A percentile compares a stretch with the other conserved stretches of the same genome.
Evolutionary conservation across 2,329 filamentous ascomycete species (phyloP).

Genomic region (Colletotrichum cuscutae): DNA sequence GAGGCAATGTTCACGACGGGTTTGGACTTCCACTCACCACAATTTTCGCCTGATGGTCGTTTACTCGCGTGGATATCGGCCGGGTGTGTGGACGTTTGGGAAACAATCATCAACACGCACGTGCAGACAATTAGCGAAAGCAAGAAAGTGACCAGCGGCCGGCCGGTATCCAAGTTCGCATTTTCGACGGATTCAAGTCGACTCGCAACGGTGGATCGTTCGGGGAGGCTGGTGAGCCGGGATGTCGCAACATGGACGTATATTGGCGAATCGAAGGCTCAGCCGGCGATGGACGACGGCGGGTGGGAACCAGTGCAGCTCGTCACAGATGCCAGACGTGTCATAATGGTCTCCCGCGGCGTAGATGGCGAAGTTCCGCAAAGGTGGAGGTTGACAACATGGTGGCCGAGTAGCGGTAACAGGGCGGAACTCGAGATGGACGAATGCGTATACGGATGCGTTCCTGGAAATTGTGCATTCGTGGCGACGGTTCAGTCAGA

Average conservation of each 20-base stretch:
- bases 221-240: slow-evolving; percentile 10
- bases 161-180: neutral
- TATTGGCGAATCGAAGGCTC: slow-evolving; percentile 9
- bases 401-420: slow-evolving; percentile 22
- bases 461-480: slow-evolving; percentile 10
- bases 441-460: slow-evolving; percentile 18
- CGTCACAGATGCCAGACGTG: slow-evolving; percentile 1
- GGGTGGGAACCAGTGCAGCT: slow-evolving; percentile 21
- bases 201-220: slow-evolving; percentile 6
- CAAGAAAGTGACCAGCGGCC: neutral
- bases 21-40: slow-evolving; percentile 3
- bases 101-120: slow-evolving; percentile 22
- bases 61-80: slow-evolving; percentile 10
- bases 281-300: slow-evolving; percentile 5
- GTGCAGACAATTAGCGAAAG: slow-evolving; percentile 5
- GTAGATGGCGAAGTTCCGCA: neutral
- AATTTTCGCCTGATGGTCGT: slow-evolving; percentile 23
- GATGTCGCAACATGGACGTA: slow-evolving; percentile 7
- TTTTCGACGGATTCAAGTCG: slow-evolving; percentile 13
- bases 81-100: slow-evolving; percentile 19
- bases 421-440: slow-evolving; percentile 27
- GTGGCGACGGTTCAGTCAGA: slow-evolving; percentile 28
- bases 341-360: slow-evolving; percentile 10
- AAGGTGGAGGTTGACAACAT: slow-evolving; percentile 22
- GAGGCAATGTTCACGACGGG: slow-evolving; percentile 11